Base-by-base conservation (phyloP, 495 filamentous ascomycete genomes). In the Xylaria acuta region DNA sequence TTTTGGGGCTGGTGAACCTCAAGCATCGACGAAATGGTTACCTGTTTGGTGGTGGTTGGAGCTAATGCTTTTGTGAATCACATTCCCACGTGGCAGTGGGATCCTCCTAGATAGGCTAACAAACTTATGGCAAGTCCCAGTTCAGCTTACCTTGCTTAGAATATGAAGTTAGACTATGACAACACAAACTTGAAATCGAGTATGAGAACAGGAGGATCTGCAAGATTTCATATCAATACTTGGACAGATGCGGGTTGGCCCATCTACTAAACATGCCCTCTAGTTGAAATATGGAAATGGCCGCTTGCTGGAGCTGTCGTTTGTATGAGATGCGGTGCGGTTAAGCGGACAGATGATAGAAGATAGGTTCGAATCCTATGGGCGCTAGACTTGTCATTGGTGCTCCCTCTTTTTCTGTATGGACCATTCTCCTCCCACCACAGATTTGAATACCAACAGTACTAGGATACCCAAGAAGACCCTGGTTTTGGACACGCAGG, bases 81-180 rank as follows among this genome's bases (percentile, higher is more conserved):
- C 5, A 1, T 20, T 60, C 20, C 64, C 64, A 67, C 64, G 64
- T 67, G 64, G 64, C 27, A 16, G 32, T 51, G 30, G 30, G 64
- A 67, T 51, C 43, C 1, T n/a, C n/a, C n/a, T n/a, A n/a, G n/a
- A n/a, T 36, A 59, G 34, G 34, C 58, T 60, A 30, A 56, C 5
- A 18, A 30, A 56, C 14, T 56, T 56, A 32, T 30, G 27, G 18
- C 5, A 54, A 41, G 38, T 41, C 34, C 18, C n/a, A 18, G 41
- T 54, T 54, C 51, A 11, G 53, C 53, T 56, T 30, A 30, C 27
- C 27, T 32, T 32, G 53, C 53, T 56, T 8, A 18, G 27, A 56
- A 56, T 56, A 56, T 56, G 11, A 56, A 32, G 16, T 12, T n/a
- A 60, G 7, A 36, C 14, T 18, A 22, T 1, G 5, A 36, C 18